Percentiles rank a stretch among this genome's conserved stretches.
These are phyloP conservation scores for Benincasa hispida DNA, from an alignment of 306 rosid species.

Conservation along the genomic window DNA sequence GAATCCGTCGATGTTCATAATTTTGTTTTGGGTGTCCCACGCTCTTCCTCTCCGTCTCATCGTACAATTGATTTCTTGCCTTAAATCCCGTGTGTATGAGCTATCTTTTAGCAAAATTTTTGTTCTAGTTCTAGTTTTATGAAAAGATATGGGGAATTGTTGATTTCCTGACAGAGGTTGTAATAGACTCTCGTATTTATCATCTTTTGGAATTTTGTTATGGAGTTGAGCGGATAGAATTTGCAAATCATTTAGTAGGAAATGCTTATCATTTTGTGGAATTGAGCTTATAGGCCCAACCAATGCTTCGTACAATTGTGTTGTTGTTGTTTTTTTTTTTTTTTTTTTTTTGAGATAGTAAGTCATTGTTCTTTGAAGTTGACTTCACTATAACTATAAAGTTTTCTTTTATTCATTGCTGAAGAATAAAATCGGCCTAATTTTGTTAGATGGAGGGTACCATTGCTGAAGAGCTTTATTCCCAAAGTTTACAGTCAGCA, in stretches of 20 bases:
- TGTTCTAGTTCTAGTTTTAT: not conserved
- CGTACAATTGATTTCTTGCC: too few relatives aligned
- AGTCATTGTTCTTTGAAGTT: not conserved
- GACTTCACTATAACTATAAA: not conserved
- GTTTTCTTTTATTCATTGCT: not conserved
- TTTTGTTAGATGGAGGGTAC: slow-evolving; percentile 46
- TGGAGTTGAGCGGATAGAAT: not conserved
- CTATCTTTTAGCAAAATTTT: not conserved
- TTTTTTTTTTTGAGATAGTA: not conserved
- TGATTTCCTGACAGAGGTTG: not conserved
- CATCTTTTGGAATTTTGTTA: not conserved
- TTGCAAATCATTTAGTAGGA: not conserved
- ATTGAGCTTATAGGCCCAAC: not conserved
- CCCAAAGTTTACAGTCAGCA: slow-evolving; percentile 39
- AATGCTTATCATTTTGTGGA: not conserved
- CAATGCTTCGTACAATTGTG: not conserved
- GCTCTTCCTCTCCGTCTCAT: not conserved
- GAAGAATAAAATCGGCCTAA: not conserved
- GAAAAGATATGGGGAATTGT: not conserved
- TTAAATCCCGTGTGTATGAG: not conserved
- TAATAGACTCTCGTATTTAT: not conserved
- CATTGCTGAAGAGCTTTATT: slow-evolving; percentile 66
- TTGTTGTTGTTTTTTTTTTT: not conserved
- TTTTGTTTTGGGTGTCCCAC: not conserved
- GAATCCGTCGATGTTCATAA: not conserved